A percentile compares a stretch with the other conserved stretches of the same genome.
Conservation (phyloP, 805 yeast species). For the Hanseniaspora singularis region DNA sequence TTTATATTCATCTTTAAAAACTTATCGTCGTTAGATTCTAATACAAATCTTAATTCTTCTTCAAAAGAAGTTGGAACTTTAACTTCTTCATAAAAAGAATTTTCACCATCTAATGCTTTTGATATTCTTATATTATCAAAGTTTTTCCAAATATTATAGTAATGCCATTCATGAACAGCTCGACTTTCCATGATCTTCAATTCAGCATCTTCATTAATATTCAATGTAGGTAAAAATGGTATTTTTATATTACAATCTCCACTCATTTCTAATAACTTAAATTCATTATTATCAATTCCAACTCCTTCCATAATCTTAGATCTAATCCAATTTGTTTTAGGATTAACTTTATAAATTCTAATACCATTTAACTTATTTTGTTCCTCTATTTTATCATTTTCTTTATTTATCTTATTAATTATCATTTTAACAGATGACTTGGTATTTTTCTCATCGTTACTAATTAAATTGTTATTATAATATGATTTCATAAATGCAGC, state of each 20-base stretch:
- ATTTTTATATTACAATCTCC: neutral
- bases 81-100: neutral
- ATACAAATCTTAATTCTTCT: neutral
- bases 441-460: neutral
- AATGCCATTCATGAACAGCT: constrained; percentile 7
- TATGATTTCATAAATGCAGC: constrained; percentile 1
- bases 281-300: neutral
- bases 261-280: neutral
- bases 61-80: neutral
- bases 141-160: neutral
- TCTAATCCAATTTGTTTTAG: constrained; percentile 6
- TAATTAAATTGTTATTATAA: neutral
- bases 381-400: neutral
- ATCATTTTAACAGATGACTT: neutral
- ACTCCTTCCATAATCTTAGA: neutral
- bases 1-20: neutral
- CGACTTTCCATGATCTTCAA: neutral
- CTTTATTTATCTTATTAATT: neutral
- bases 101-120: neutral
- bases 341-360: constrained; percentile 3
- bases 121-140: neutral
- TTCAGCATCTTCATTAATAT: neutral
- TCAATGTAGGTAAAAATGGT: neutral
- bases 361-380: neutral
- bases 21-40: neutral